phyloP scores from a whole-genome alignment of 345 rosid species.

The Eucalyptus erythrocorys region DNA sequence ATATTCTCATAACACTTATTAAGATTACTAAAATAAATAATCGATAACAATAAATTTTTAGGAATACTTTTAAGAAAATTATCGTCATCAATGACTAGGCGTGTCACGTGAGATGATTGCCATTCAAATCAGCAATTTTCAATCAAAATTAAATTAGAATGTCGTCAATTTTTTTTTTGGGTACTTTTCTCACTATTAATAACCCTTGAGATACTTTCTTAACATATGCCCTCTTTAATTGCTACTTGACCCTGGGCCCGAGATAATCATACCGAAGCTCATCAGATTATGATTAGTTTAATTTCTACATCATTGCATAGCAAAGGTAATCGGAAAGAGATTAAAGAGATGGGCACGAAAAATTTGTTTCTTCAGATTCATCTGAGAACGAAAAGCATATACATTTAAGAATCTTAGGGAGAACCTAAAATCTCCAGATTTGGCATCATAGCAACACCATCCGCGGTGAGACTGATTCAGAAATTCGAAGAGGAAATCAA shows the following conservation, averaged over 20 bases:
- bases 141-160: rapidly evolving
- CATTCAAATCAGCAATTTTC: rapidly evolving
- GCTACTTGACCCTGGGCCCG: not conserved
- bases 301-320: not conserved
- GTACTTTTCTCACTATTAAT: too few relatives aligned
- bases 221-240: not conserved
- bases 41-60: not conserved
- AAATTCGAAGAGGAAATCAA: not conserved
- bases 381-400: not conserved
- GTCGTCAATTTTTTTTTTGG: rapidly evolving
- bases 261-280: not conserved
- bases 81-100: too few relatives aligned
- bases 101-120: rapidly evolving
- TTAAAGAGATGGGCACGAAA: not conserved
- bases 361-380: not conserved
- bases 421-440: not conserved
- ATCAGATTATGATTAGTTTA: not conserved
- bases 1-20: not conserved
- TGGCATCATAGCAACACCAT: not conserved
- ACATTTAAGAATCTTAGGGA: not conserved
- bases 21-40: not conserved
- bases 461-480: not conserved
- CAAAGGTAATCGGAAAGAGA: not conserved
- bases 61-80: too few relatives aligned
- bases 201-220: not conserved